phyloP scores from a whole-genome alignment of 768 basidiomycete species.

The Xerocomus potaroensis region DNA sequence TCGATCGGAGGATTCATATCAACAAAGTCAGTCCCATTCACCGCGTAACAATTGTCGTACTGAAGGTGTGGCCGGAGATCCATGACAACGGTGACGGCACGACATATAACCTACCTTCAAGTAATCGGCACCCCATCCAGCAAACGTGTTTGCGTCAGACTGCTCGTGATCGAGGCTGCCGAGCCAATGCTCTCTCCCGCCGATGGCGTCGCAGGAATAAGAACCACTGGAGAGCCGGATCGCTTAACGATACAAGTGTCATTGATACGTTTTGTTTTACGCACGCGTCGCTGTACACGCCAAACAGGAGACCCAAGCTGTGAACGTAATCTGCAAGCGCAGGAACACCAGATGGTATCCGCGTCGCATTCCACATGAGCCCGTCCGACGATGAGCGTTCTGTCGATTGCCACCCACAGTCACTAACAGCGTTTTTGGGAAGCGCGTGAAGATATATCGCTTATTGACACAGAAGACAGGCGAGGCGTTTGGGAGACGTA shows the following conservation, averaged over 20 bases:
- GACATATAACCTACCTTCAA: constrained; percentile 6
- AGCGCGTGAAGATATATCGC: too few relatives aligned
- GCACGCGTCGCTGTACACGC: constrained; percentile 12
- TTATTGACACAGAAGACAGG: too few relatives aligned
- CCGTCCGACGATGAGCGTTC: constrained; percentile 1
- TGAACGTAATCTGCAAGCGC: constrained; percentile 9
- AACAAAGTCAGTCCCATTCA: constrained; percentile 2
- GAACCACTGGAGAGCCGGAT: too few relatives aligned
- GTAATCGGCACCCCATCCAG: constrained; percentile 9
- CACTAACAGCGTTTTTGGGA: neutral
- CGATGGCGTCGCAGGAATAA: constrained; percentile 2
- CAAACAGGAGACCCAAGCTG: constrained; percentile 7
- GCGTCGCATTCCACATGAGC: constrained; percentile 8
- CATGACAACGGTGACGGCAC: neutral
- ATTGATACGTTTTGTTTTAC: too few relatives aligned
- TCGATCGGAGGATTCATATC: neutral
- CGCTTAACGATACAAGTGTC: too few relatives aligned
- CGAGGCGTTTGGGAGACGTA: too few relatives aligned
- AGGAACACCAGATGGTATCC: constrained; percentile 11
- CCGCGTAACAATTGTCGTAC: constrained; percentile 14
- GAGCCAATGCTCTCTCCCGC: neutral
- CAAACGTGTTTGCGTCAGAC: constrained; percentile 6
- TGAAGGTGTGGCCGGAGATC: neutral
- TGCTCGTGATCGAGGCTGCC: constrained; percentile 10
- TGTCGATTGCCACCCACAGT: constrained; percentile 13